phyloP scores from a whole-genome alignment of 768 basidiomycete genomes.

The Lyophyllum shimeji region DNA sequence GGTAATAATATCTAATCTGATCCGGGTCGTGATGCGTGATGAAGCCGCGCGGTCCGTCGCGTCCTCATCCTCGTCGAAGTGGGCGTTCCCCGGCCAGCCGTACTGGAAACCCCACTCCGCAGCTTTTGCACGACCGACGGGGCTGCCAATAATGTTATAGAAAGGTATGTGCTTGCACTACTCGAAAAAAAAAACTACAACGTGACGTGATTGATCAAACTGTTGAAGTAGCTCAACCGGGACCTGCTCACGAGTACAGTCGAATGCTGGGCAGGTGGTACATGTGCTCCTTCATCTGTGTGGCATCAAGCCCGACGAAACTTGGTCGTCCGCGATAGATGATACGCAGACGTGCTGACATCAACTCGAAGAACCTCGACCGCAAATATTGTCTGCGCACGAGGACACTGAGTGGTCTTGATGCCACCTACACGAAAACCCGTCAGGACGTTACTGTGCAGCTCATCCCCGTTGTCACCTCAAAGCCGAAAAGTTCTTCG shows the following conservation, averaged over 20 bases:
- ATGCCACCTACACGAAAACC: constrained; percentile 14
- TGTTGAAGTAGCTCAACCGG: neutral
- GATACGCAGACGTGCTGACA: neutral
- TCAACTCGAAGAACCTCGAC: constrained; percentile 13
- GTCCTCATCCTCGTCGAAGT: too few species aligned
- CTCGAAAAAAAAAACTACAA: neutral
- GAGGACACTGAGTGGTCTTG: constrained; percentile 21
- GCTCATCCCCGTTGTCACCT: constrained; percentile 7
- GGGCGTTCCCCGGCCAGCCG: too few species aligned
- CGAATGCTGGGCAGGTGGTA: neutral
- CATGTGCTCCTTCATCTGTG: neutral
- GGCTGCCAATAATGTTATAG: neutral
- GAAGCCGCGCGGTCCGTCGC: too few species aligned
- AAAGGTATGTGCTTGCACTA: neutral
- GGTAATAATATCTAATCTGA: too few species aligned
- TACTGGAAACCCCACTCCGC: too few species aligned
- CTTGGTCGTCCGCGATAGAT: neutral
- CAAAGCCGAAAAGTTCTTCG: neutral
- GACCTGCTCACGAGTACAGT: neutral
- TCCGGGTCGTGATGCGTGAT: too few species aligned
- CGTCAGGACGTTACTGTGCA: constrained; percentile 14
- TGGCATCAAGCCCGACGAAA: neutral
- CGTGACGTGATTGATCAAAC: neutral
- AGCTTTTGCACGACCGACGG: neutral
- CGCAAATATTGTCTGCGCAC: constrained; percentile 27